Evolutionary conservation across 306 rosid genomes (phyloP), one percentile per base, ranked within the genome.

Genomic region (Canavalia ensiformis): DNA sequence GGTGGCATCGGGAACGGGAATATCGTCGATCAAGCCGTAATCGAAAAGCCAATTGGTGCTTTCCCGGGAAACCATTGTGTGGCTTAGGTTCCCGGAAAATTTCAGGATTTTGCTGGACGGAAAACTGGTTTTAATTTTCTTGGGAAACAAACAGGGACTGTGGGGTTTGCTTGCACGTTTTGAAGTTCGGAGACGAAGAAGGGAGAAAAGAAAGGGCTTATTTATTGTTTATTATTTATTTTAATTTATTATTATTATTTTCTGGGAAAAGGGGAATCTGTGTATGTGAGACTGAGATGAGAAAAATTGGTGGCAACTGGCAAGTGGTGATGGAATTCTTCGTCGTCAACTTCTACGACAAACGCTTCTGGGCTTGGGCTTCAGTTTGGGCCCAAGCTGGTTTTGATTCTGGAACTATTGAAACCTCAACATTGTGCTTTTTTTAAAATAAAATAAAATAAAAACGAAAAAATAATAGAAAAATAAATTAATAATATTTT

Each of bases 41-140:
- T 93, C 98, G 74, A 60, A 87, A 45, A 90, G 77, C 99, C 98
- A 96, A 78, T 93, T 92, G 82, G 90, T 87, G 80, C 84, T 96
- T 90, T 93, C 99, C 81, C 97, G 97, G 80, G 99, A 89, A 71
- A 85, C 98, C 99, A 96, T 96, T 78, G 42, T 82, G 46, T 57
- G n/a, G 33, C 69, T 45, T 51, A 60, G 42, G 46, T 75, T 83
- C 84, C 84, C 86, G 90, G 89, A 58, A 82, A 73, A 42, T 68
- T 18, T 55, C 28, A 29, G 64, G 65, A 37, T 62, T 77, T 85
- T 63, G 80, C 62, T 82, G 84, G 72, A 51, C 3, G 58, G 50
- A 41, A 7, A 29, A 30, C 11, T 5, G 77, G 29, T 67, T 71
- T 81, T 47, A 54, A 0, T 75, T 78, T 58, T 68, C 42, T 46